phyloP scores from a whole-genome alignment of 2,329 filamentous ascomycete species.

The Fusarium gaditjirri region DNA sequence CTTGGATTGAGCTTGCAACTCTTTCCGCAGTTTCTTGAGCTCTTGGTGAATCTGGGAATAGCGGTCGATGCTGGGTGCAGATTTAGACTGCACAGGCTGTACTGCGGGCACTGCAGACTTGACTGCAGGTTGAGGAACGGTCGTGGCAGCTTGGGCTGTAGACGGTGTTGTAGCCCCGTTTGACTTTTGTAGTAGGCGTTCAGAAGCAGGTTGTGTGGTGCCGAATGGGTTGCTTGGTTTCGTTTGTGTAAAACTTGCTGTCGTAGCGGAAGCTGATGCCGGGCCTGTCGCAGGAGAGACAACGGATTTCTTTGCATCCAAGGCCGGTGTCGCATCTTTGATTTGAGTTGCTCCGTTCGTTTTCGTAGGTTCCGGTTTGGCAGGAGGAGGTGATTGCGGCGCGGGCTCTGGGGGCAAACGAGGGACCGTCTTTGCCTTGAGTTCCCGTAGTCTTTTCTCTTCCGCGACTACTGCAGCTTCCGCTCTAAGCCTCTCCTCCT shows the following conservation, averaged over 20 bases:
- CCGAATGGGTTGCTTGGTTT: constrained; percentile 42
- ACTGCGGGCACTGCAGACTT: constrained; percentile 26
- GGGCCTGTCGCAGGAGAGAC: constrained; percentile 17
- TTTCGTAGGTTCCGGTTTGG: constrained; percentile 36
- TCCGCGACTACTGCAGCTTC: constrained; percentile 60
- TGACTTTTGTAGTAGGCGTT: constrained; percentile 31
- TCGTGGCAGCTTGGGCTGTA: background rate
- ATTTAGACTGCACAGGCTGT: constrained; percentile 13
- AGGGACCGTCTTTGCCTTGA: constrained; percentile 58
- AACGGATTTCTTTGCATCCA: constrained; percentile 34
- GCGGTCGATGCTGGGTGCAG: constrained; percentile 50
- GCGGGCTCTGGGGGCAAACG: constrained; percentile 54
- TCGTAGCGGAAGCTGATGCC: constrained; percentile 23
- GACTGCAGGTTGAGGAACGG: constrained; percentile 2
- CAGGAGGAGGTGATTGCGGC: constrained; percentile 37
- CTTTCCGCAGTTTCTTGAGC: constrained; percentile 74
- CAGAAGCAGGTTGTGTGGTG: constrained; percentile 21
- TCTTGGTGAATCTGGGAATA: constrained; percentile 71
- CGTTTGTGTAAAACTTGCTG: constrained; percentile 36
- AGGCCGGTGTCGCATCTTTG: constrained; percentile 33
- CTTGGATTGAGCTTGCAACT: constrained; percentile 67
- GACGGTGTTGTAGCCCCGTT: constrained; percentile 20
- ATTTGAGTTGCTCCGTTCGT: constrained; percentile 38
- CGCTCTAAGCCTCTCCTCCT: constrained; percentile 57
- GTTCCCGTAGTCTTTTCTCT: constrained; percentile 59